Evolutionary conservation across 371 early-diverging fungal species (phyloP).

Genomic region (Mortierella sp.): DNA sequence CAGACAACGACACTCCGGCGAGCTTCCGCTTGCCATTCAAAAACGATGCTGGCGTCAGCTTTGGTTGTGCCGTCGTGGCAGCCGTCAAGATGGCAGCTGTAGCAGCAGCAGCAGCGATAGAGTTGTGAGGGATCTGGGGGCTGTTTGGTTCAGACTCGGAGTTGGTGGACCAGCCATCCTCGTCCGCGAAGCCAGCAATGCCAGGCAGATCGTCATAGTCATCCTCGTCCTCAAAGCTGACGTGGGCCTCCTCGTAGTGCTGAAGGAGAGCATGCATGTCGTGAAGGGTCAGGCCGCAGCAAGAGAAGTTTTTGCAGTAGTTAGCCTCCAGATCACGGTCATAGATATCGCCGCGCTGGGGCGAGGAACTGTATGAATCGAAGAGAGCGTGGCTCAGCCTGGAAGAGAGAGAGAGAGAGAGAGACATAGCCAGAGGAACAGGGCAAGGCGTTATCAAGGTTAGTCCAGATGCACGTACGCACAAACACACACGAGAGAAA

Average conservation of each 20-base stretch:
- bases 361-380: constrained; percentile 40
- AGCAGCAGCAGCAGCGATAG: constrained; percentile 22
- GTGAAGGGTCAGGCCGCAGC: constrained; percentile 85
- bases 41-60: constrained; percentile 15
- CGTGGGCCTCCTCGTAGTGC: constrained; percentile 94
- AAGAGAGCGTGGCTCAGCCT: constrained; percentile 16
- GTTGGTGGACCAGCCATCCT: constrained; percentile 53
- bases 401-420: background rate
- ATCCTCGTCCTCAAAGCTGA: constrained; percentile 79
- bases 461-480: background rate
- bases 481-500: background rate
- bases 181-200: constrained; percentile 39
- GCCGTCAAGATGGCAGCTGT: constrained; percentile 38
- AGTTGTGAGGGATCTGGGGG: constrained; percentile 32
- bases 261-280: constrained; percentile 91
- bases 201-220: constrained; percentile 60
- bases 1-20: constrained; percentile 53
- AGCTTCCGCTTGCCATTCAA: constrained; percentile 29
- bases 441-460: background rate
- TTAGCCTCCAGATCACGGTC: constrained; percentile 85
- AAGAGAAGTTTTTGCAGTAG: constrained; percentile 92
- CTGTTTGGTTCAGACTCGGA: constrained; percentile 54
- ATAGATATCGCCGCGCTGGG: constrained; percentile 69
- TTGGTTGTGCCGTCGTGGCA: constrained; percentile 19
- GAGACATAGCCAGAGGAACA: background rate